phyloP scores from a whole-genome alignment of 805 yeast species.

The Candida incommunis region DNA sequence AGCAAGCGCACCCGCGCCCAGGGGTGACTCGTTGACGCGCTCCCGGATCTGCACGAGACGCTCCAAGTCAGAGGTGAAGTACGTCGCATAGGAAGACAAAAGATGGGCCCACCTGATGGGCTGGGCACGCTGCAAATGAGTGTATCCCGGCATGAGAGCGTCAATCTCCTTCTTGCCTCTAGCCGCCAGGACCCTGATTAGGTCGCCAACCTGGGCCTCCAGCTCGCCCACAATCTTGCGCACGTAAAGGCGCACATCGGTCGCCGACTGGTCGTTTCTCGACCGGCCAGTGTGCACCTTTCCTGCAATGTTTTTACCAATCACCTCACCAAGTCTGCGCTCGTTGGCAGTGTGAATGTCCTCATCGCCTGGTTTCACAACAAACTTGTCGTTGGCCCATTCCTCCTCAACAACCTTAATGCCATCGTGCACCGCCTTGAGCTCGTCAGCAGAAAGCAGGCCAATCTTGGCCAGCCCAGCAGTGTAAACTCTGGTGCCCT shows the following conservation, averaged over 20 bases:
- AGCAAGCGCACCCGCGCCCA: slow-evolving; percentile 96
- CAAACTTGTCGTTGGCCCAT: slow-evolving; percentile 62
- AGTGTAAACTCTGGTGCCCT: slow-evolving; percentile 90
- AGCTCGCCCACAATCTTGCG: slow-evolving; percentile 57
- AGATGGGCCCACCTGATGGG: slow-evolving; percentile 99
- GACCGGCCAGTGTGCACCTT: slow-evolving; percentile 99
- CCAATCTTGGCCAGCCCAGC: slow-evolving; percentile 71
- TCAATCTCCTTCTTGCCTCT: slow-evolving; percentile 83
- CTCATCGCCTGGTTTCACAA: slow-evolving; percentile 80
- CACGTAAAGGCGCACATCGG: slow-evolving; percentile 94
- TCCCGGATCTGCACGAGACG: slow-evolving; percentile 67
- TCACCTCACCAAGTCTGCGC: slow-evolving; percentile 90
- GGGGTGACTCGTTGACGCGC: slow-evolving; percentile 78
- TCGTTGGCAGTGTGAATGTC: slow-evolving; percentile 99
- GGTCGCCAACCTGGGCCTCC: slow-evolving; percentile 39
- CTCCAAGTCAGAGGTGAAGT: slow-evolving; percentile 79
- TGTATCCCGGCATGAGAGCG: slow-evolving; percentile 96
- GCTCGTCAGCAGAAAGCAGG: slow-evolving; percentile 57
- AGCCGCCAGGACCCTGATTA: slow-evolving; percentile 50
- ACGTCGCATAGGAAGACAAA: slow-evolving; percentile 89
- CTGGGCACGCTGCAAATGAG: slow-evolving; percentile 96
- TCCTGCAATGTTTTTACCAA: slow-evolving; percentile 88
- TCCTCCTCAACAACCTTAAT: slow-evolving; percentile 56
- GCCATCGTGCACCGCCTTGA: slow-evolving; percentile 72
- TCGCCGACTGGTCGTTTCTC: slow-evolving; percentile 96